Base-by-base conservation (phyloP, 129 eudicot genomes). In the Escallonia rubra region DNA sequence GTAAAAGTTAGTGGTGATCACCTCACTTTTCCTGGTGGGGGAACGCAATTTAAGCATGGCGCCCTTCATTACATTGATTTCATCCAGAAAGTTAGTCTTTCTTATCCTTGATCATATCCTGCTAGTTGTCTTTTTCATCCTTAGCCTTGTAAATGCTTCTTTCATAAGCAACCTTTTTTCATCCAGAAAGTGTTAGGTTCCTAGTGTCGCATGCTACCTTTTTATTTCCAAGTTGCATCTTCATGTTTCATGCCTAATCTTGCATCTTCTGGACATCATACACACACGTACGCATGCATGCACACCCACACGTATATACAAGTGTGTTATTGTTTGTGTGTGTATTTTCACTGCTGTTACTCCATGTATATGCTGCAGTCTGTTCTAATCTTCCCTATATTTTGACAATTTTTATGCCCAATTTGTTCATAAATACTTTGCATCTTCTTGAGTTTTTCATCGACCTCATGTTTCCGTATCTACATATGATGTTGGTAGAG, bases 11-110 rank as follows among this genome's bases (percentile, higher is more conserved):
- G 78, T 3, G 97, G 97, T 44, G 97, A 90, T 76, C 85, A 77
- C 71, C 97, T 90, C 43, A 90, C 91, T 7, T 90, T 90, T 66
- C 97, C 97, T 72, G 97, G 97, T 49, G 97, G 97, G 69, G 97
- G 97, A 48, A 90, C 97, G 48, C 97, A 90, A 75, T 90, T 90
- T 66, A 90, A 90, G 85, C 91, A 90, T 64, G 97, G 97, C 43
- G 97, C 95, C 52, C 97, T 84, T 73, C 95, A 90, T 70, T 90
- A 90, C 73, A 90, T 90, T 12, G 97, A 90, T 80, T 84, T 87
- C 75, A 87, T 90, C 41, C 87, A 90, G 72, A 80, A 84, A 72
- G 97, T 90, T 61, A 76, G 74, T 72, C 23, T 61, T 64, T 45
- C 52, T 55, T 50, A 11, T 50, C 55, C 8, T 5, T 6, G 51